Evolutionary conservation across 371 early-diverging fungal species (phyloP).

Genomic region (Mortierella sp.): DNA sequence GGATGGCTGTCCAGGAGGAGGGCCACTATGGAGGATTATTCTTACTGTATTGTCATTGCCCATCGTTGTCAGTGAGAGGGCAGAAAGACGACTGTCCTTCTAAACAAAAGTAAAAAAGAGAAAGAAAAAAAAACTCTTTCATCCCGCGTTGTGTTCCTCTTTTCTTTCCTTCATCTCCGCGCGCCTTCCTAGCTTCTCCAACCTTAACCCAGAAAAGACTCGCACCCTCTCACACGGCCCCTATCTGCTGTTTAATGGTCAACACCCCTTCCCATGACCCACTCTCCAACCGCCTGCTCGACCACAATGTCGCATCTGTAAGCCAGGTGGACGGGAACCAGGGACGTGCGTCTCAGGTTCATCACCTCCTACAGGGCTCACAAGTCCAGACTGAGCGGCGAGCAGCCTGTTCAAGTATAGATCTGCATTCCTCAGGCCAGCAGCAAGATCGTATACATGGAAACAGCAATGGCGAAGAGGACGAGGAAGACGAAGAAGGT

Average conservation of each 20-base stretch:
- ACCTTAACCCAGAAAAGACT: neutral
- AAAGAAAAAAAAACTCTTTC: too few relatives aligned
- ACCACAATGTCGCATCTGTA: slow-evolving; percentile 36
- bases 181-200: too few relatives aligned
- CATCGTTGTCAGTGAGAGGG: neutral
- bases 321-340: slow-evolving; percentile 21
- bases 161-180: neutral
- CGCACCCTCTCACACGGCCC: neutral
- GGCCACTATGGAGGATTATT: too few relatives aligned
- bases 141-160: too few relatives aligned
- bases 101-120: too few relatives aligned
- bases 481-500: slow-evolving; percentile 16
- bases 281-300: slow-evolving; percentile 31
- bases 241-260: slow-evolving; percentile 45
- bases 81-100: too few relatives aligned
- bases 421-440: slow-evolving; percentile 4
- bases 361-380: slow-evolving; percentile 10
- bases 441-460: neutral
- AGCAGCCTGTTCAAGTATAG: neutral
- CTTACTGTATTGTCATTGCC: too few relatives aligned
- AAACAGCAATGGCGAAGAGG: slow-evolving; percentile 5
- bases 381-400: slow-evolving; percentile 2
- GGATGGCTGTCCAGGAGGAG: too few relatives aligned
- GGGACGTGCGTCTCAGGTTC: slow-evolving; percentile 8
- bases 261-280: slow-evolving; percentile 42